These are phyloP conservation scores for Pseudomicrostroma phylloplanum DNA, from an alignment of 1,284 basidiomycete genomes.

Conservation along the genomic window DNA sequence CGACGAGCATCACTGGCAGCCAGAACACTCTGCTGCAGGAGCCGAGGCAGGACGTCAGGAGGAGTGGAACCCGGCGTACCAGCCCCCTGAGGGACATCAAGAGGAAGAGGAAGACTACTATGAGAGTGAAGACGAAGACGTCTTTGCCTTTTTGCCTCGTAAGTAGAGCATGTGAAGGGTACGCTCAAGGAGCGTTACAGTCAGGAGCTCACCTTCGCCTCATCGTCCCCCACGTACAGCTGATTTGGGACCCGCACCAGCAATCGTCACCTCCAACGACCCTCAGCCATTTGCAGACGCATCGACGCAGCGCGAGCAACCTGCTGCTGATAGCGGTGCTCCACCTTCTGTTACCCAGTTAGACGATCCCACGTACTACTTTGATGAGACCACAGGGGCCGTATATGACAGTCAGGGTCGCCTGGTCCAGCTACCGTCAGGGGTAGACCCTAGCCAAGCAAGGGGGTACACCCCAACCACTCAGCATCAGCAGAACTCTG, in stretches of 20 bases:
- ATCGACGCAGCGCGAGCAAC: neutral
- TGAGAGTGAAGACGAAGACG: slow-evolving; percentile 42
- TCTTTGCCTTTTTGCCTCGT: slow-evolving; percentile 47
- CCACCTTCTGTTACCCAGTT: neutral
- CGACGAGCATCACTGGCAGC: no score
- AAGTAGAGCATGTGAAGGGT: slow-evolving; percentile 7
- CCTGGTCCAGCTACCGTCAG: slow-evolving; percentile 31
- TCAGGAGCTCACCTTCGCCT: neutral
- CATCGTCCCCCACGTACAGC: neutral
- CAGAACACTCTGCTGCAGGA: no score
- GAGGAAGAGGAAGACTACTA: slow-evolving; percentile 37
- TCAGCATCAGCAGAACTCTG: neutral
- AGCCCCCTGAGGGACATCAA: neutral
- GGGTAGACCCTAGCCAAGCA: slow-evolving; percentile 13
- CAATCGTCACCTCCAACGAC: neutral
- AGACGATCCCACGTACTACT: slow-evolving; percentile 40
- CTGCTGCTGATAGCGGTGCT: neutral
- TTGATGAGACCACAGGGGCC: slow-evolving; percentile 40
- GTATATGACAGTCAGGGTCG: slow-evolving; percentile 40
- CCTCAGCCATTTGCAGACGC: slow-evolving; percentile 3
- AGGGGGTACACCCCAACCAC: neutral
- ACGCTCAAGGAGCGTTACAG: neutral
- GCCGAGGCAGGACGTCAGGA: no score
- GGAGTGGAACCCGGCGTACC: no score
- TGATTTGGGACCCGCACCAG: neutral